Conservation (phyloP, 495 filamentous ascomycete genomes). For the Cercophora sp. region DNA sequence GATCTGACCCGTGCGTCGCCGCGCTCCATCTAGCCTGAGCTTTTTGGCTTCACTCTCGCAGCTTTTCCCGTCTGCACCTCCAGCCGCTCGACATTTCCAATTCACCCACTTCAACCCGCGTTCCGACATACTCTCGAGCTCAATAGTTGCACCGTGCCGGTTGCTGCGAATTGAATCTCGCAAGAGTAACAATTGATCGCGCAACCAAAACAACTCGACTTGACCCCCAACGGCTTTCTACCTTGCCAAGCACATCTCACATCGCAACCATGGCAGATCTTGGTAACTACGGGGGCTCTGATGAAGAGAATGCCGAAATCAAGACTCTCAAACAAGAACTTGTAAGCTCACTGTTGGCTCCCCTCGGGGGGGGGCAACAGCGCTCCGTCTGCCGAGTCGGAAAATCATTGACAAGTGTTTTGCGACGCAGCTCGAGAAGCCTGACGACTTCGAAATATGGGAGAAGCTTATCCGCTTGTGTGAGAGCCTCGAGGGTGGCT, state of each 20-base stretch:
- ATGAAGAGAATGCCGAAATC: slow-evolving; percentile 83
- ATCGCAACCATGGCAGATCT: slow-evolving; percentile 40
- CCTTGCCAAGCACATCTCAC: background rate
- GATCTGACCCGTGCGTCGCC: background rate
- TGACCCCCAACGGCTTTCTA: background rate
- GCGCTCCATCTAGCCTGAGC: background rate
- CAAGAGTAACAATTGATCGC: too few relatives aligned
- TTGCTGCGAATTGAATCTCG: too few relatives aligned
- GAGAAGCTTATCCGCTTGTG: slow-evolving; percentile 83
- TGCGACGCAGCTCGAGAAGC: slow-evolving; percentile 56
- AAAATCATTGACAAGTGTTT: slow-evolving; percentile 8
- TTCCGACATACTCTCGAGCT: too few relatives aligned
- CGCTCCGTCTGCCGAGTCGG: background rate
- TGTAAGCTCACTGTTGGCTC: slow-evolving; percentile 49
- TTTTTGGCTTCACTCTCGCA: background rate
- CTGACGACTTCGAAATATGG: slow-evolving; percentile 93
- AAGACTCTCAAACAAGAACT: slow-evolving; percentile 73
- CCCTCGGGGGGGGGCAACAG: background rate
- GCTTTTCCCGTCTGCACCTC: too few relatives aligned
- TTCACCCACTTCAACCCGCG: too few relatives aligned
- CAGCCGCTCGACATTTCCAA: too few relatives aligned
- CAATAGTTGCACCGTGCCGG: too few relatives aligned
- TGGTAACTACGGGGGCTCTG: slow-evolving; percentile 64
- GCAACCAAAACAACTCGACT: too few relatives aligned
- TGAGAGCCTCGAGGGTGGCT: slow-evolving; percentile 82